Base-by-base conservation (phyloP, 2,329 filamentous ascomycete genomes). In the Penicillium sp. region DNA sequence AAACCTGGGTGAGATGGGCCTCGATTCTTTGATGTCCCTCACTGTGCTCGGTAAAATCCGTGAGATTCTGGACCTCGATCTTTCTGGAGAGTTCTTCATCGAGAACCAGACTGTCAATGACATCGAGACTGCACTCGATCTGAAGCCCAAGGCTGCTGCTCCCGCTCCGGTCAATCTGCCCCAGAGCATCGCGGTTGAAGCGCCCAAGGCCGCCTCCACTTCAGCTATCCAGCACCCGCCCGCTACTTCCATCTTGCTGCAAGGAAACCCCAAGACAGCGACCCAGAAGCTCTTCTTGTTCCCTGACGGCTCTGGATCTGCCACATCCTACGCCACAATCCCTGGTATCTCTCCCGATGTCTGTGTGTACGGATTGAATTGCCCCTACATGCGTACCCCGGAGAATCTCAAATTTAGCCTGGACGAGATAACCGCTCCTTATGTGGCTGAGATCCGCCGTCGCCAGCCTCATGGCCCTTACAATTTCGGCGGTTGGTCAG, bases 401-500 rank as follows among this genome's bases (percentile, higher is more conserved):
- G 66, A 71, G 53, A 69, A 72, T 8, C 58, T 69, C 31, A 60
- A 65, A 5, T 68, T 62, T 54, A 63, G 63, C 28, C 59, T 78
- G 14, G 63, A 69, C 11, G 66, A 69, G 22, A 56, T 77, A 4
- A 69, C 71, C 4, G 52, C 54, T 4, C 64, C 63, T 2, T 79
- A 74, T 48, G 50, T 77, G n/a, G 62, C 57, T 5, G 76, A 79
- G 50, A 72, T 80, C 30, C 73, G 71, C 3, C 73, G 73, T n/a
- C 69, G 76, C 22, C 75, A 81, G 55, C 73, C 77, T 4, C 67
- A 69, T 11, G 75, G 76, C 0, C 84, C 86, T 0, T 89, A 89
- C 69, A 79, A 80, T 45, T 71, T 90, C 1, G 81, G 83, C 14
- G 88, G 88, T 22, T 91, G 87, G 88, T 88, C 83, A n/a, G 87